Conservation (phyloP, 2,329 filamentous ascomycete genomes). For the Calonectria fujianensis region DNA sequence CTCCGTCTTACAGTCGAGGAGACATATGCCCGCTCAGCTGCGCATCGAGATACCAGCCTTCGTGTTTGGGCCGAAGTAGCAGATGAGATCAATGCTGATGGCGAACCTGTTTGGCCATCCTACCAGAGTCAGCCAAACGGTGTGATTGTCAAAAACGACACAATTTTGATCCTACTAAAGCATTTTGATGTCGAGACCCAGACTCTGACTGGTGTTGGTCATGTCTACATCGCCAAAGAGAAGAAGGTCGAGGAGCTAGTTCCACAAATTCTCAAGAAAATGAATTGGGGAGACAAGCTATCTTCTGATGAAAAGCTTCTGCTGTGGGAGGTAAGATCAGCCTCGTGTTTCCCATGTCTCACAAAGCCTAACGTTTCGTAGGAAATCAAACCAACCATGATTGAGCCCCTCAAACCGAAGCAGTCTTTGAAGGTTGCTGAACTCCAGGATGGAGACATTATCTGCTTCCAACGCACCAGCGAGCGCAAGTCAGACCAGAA, state of each 20-base stretch:
- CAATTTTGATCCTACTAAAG: constrained; percentile 92
- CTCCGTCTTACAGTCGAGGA: constrained; percentile 86
- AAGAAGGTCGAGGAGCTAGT: constrained; percentile 92
- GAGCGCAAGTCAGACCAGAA: constrained; percentile 67
- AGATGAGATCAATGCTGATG: constrained; percentile 79
- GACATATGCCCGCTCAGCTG: constrained; percentile 69
- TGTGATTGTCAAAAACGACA: constrained; percentile 75
- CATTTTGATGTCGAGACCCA: constrained; percentile 89
- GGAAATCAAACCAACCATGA: constrained; percentile 99
- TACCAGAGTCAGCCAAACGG: constrained; percentile 75
- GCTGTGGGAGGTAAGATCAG: constrained; percentile 82
- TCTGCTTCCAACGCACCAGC: constrained; percentile 88
- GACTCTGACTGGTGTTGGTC: constrained; percentile 83
- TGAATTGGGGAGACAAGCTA: constrained; percentile 89
- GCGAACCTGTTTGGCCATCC: constrained; percentile 82
- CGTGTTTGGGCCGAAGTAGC: constrained; percentile 91
- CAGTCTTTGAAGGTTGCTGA: constrained; percentile 92
- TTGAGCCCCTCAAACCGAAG: constrained; percentile 94
- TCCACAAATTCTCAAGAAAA: constrained; percentile 84
- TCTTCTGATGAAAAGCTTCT: constrained; percentile 75
- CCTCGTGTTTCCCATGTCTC: neutral
- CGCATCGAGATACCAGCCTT: constrained; percentile 82
- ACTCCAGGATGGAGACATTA: constrained; percentile 96
- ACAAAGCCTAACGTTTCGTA: constrained; percentile 53
- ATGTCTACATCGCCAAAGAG: constrained; percentile 90